phyloP scores from a whole-genome alignment of 2,329 filamentous ascomycete genomes.

The Teratosphaeria destructans region DNA sequence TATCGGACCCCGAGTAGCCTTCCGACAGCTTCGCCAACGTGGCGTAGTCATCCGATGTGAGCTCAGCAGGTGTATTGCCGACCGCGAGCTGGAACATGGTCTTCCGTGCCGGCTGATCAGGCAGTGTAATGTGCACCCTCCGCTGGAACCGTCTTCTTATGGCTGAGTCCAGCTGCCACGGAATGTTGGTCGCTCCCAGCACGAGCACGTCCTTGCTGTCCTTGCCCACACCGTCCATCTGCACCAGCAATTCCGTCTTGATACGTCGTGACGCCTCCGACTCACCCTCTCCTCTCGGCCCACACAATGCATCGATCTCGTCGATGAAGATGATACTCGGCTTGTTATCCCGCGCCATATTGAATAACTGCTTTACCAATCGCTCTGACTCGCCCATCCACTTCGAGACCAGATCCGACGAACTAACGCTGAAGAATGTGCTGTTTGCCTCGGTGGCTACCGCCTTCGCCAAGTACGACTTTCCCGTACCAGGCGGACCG shows the following conservation, averaged over 20 bases:
- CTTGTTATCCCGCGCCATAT: conserved; percentile 95
- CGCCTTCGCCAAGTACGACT: conserved; percentile 93
- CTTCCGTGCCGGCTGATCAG: conserved; percentile 75
- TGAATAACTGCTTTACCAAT: conserved; percentile 91
- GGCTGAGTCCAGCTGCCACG: conserved; percentile 94
- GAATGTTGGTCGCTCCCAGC: conserved; percentile 93
- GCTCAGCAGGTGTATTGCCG: conserved; percentile 81
- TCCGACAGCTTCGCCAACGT: conserved; percentile 73
- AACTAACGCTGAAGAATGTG: conserved; percentile 97
- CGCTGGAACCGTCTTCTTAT: conserved; percentile 94
- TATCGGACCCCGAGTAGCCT: conserved; percentile 93
- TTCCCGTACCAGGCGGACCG: conserved; percentile 91
- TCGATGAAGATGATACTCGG: conserved; percentile 98
- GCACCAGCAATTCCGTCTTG: conserved; percentile 95
- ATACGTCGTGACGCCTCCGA: conserved; percentile 94
- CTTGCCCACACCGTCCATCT: conserved; percentile 98
- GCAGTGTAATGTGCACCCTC: conserved; percentile 87
- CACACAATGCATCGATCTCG: conserved; percentile 92
- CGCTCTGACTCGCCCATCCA: conserved; percentile 99
- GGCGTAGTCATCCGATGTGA: conserved; percentile 68
- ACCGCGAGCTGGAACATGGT: conserved; percentile 94
- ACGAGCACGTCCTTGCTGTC: conserved; percentile 91
- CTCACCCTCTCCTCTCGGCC: conserved; percentile 86
- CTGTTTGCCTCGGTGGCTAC: conserved; percentile 98
- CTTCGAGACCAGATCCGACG: conserved; percentile 93